phyloP scores from a whole-genome alignment of 192 early-diverging fungal species.

The Coemansia sp. region DNA sequence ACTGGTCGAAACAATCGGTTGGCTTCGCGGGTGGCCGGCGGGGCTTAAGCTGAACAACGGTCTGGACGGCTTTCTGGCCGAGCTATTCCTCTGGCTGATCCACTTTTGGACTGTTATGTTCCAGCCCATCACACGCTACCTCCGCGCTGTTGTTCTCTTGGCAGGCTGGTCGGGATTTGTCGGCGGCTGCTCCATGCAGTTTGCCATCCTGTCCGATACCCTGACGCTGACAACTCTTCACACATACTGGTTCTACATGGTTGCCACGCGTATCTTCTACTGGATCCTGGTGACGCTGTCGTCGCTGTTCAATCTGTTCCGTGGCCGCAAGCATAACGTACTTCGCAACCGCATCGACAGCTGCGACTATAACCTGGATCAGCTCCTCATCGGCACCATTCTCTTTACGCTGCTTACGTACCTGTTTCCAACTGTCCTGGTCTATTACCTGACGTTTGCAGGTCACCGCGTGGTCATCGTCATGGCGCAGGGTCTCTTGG shows the following conservation, averaged over 20 bases:
- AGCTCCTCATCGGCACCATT: conserved; percentile 91
- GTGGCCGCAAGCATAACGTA: conserved; percentile 75
- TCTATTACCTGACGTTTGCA: conserved; percentile 91
- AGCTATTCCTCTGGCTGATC: conserved; percentile 88
- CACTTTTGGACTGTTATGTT: conserved; percentile 78
- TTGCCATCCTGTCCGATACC: conserved; percentile 83
- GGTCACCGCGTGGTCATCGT: conserved; percentile 80
- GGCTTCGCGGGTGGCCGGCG: conserved; percentile 91
- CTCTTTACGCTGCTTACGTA: conserved; percentile 91
- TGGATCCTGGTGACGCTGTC: conserved; percentile 86
- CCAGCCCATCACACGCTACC: conserved; percentile 42
- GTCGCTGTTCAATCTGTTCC: conserved; percentile 90
- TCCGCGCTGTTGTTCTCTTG: conserved; percentile 63
- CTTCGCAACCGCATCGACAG: conserved; percentile 90
- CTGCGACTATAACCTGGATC: conserved; percentile 93
- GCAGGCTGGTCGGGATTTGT: conserved; percentile 74
- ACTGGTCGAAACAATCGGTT: conserved; percentile 72
- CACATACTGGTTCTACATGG: conserved; percentile 93
- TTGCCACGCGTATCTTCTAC: conserved; percentile 88
- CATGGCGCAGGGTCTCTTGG: conserved; percentile 74
- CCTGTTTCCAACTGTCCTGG: conserved; percentile 91
- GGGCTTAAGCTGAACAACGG: conserved; percentile 96
- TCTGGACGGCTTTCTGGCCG: conserved; percentile 83
- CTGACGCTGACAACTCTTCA: conserved; percentile 85
- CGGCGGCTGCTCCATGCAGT: conserved; percentile 81